phyloP scores from a whole-genome alignment of 2,329 filamentous ascomycete species.

The Cercospora citrullina region DNA sequence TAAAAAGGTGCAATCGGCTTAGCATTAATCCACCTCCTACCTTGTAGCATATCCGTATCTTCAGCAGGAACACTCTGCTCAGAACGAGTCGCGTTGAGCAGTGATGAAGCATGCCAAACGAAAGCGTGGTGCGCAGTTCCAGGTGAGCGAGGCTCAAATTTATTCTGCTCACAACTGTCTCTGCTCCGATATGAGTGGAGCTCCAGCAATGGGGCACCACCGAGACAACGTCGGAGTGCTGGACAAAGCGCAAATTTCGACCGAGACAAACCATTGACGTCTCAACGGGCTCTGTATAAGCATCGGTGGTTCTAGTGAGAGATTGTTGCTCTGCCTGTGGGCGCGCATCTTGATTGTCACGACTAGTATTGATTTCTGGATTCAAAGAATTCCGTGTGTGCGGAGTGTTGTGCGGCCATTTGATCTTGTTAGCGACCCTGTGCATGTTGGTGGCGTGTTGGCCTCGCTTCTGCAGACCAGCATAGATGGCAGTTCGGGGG shows the following conservation, averaged over 20 bases:
- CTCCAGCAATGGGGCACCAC: not conserved
- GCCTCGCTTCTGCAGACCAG: not conserved
- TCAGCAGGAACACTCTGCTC: not conserved
- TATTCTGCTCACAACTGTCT: not conserved
- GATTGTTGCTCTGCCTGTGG: not conserved
- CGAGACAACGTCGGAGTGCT: not conserved
- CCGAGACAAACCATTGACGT: not conserved
- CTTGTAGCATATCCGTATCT: not conserved
- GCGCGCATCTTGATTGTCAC: not conserved
- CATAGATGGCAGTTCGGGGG: not conserved
- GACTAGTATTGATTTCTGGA: not conserved
- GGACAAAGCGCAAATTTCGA: not conserved
- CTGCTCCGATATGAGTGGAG: not conserved
- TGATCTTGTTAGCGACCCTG: not conserved
- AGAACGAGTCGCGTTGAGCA: not conserved
- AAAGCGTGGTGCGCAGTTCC: not conserved
- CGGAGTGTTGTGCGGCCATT: not conserved
- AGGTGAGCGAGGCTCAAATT: not conserved
- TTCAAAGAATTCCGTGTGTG: not conserved
- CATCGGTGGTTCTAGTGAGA: not conserved
- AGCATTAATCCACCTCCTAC: not conserved
- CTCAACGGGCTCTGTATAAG: not conserved
- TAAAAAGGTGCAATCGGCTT: not conserved
- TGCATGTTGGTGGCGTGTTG: not conserved
- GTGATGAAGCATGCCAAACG: not conserved